These are phyloP conservation scores for Daldinia eschscholtzii DNA, from an alignment of 2,329 filamentous ascomycete genomes.

Conservation along the genomic window DNA sequence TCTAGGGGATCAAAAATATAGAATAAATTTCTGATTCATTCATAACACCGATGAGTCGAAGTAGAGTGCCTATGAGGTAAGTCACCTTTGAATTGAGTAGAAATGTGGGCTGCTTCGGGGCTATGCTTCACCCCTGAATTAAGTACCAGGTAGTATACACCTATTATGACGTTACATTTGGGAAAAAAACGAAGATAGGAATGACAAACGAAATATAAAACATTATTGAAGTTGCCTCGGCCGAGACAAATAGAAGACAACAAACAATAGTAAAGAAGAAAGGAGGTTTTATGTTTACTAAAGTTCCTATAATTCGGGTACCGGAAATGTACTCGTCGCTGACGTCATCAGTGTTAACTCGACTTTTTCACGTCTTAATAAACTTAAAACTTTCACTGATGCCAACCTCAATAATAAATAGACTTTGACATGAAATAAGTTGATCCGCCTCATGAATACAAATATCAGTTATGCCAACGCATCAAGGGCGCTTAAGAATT, in stretches of 20 bases:
- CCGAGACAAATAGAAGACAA: background rate
- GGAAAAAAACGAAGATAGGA: no score
- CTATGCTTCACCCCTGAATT: no score
- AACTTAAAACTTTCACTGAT: background rate
- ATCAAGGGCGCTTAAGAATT: slow-evolving; percentile 3
- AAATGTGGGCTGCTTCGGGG: no score
- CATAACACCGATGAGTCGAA: no score
- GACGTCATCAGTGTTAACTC: slow-evolving; percentile 2
- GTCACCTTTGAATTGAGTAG: no score
- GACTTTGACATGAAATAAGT: background rate
- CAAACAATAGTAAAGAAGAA: background rate
- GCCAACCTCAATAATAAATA: background rate
- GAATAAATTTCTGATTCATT: no score
- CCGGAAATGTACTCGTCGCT: background rate
- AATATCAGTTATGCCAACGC: slow-evolving; percentile 14
- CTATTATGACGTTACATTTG: no score
- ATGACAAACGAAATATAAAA: no score
- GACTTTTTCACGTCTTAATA: background rate
- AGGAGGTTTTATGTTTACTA: background rate
- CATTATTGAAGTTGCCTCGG: no score
- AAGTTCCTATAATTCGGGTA: background rate
- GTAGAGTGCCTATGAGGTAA: no score
- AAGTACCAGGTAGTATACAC: no score
- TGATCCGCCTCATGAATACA: slow-evolving; percentile 20
- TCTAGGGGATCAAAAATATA: no score